These are phyloP conservation scores for Mycosphaerella arachidis DNA, from an alignment of 2,329 filamentous ascomycete species.

Conservation along the genomic window DNA sequence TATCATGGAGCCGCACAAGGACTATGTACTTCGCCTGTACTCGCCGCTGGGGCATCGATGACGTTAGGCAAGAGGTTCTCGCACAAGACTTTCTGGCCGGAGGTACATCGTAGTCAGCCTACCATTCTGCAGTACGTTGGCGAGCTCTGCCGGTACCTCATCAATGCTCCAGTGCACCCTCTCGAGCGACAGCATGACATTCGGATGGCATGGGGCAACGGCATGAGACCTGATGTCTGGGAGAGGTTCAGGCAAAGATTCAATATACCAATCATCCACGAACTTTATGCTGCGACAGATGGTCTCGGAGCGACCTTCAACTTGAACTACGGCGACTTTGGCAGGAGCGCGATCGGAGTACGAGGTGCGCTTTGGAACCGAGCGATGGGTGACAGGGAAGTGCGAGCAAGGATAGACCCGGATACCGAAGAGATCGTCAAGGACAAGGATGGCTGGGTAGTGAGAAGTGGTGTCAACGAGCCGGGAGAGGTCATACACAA, in stretches of 20 bases:
- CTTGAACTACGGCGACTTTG: conserved; percentile 26
- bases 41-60: conserved; percentile 60
- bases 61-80: conserved; percentile 76
- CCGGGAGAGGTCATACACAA: conserved; percentile 71
- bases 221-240: conserved; percentile 79
- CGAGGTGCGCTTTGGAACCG: conserved; percentile 26
- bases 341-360: conserved; percentile 23
- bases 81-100: conserved; percentile 69
- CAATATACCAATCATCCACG: conserved; percentile 31
- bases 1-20: conserved; percentile 77
- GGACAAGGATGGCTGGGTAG: conserved; percentile 63
- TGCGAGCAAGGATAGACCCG: conserved; percentile 65
- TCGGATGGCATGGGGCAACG: conserved; percentile 72
- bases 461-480: conserved; percentile 55
- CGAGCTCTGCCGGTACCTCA: conserved; percentile 75
- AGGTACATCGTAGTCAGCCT: conserved; percentile 63
- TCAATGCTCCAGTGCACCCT: conserved; percentile 60
- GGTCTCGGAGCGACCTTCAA: conserved; percentile 29
- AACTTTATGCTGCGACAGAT: conserved; percentile 36
- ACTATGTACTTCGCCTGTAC: conserved; percentile 54
- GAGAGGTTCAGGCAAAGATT: conserved; percentile 55
- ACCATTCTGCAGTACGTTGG: conserved; percentile 81
- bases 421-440: conserved; percentile 64
- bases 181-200: conserved; percentile 69
- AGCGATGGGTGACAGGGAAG: conserved; percentile 24